Percentiles rank a stretch among this genome's conserved stretches.
phyloP scores from a whole-genome alignment of 176 grass and related monocot genomes.

The Lolium multiflorum region DNA sequence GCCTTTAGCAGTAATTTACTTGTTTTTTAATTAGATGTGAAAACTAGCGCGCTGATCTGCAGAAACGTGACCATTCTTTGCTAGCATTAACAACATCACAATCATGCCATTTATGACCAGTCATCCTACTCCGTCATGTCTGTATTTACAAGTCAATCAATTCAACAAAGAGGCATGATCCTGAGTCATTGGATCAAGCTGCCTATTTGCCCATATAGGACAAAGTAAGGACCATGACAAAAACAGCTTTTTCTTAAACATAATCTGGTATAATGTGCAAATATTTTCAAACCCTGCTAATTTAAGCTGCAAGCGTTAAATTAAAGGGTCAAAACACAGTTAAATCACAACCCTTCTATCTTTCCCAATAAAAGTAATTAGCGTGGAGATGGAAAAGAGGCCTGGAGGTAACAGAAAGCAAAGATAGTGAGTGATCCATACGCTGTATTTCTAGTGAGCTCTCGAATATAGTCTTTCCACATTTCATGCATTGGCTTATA shows the following conservation, averaged over 20 bases:
- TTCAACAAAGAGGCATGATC: slow-evolving; percentile 9
- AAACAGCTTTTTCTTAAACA: background rate
- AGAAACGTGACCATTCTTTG: background rate
- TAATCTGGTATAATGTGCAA: background rate
- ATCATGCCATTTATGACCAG: background rate
- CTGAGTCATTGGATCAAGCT: slow-evolving; percentile 1
- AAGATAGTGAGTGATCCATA: slow-evolving; percentile 37
- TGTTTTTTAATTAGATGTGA: background rate
- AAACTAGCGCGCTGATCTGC: background rate
- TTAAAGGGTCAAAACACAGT: background rate
- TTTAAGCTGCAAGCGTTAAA: background rate
- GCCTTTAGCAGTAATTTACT: background rate
- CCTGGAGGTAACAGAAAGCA: slow-evolving; percentile 4
- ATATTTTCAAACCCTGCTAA: background rate
- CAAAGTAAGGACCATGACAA: background rate
- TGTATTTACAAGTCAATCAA: background rate
- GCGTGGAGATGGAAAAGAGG: background rate
- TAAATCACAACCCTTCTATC: background rate
- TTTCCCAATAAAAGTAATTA: slow-evolving; percentile 26
- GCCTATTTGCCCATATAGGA: background rate
- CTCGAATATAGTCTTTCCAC: slow-evolving; percentile 78
- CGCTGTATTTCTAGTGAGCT: slow-evolving; percentile 62
- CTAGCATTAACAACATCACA: background rate
- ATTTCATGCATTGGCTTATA: slow-evolving; percentile 89
- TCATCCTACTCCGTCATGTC: background rate